Conservation (phyloP, 202 grass and related monocot species). For the Musa balbisiana region DNA sequence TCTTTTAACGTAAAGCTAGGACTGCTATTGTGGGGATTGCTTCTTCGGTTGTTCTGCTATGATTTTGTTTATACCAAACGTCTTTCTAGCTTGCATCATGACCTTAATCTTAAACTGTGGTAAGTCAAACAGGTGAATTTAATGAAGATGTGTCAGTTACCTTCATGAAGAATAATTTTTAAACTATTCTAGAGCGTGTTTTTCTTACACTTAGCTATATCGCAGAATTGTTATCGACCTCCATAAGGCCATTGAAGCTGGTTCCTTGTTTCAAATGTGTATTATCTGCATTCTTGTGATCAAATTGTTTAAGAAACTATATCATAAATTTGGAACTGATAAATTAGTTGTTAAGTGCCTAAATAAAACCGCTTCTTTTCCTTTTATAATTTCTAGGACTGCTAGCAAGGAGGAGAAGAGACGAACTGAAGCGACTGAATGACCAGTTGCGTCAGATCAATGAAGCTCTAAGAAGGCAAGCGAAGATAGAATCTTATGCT, state of each 20-base stretch:
- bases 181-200: not conserved
- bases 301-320: not conserved
- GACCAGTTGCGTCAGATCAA: conserved; percentile 67
- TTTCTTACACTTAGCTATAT: not conserved
- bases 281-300: not conserved
- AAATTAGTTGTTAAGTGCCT: not conserved
- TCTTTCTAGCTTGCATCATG: not conserved
- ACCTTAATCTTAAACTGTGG: too few relatives aligned
- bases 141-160: not conserved
- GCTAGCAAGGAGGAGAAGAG: conserved; percentile 51
- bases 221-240: not conserved
- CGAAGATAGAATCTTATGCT: conserved; percentile 70
- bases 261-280: not conserved
- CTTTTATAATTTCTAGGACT: conserved; percentile 29
- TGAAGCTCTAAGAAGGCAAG: conserved; percentile 45
- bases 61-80: not conserved
- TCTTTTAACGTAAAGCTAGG: not conserved
- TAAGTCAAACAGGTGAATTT: too few relatives aligned
- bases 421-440: conserved; percentile 48
- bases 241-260: not conserved
- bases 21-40: not conserved
- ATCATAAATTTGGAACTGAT: not conserved
- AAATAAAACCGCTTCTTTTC: not conserved
- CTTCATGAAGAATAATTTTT: not conserved
- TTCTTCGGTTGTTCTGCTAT: not conserved